phyloP scores from a whole-genome alignment of 345 rosid genomes.

The Linum tenue region DNA sequence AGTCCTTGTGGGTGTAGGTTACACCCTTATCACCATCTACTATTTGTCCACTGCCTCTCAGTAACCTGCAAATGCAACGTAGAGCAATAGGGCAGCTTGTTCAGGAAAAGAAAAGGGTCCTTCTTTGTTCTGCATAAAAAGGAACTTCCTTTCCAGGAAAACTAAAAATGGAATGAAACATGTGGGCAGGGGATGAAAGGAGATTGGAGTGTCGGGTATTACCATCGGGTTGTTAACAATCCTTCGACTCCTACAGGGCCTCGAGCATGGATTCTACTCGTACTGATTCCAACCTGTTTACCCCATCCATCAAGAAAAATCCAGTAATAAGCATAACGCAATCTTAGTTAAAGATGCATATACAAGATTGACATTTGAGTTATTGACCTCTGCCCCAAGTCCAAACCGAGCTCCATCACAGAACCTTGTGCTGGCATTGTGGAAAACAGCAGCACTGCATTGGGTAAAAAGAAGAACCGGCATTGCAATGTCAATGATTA shows the following conservation, averaged over 20 bases:
- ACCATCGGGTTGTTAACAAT: constrained; percentile 90
- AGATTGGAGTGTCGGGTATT: constrained; percentile 9
- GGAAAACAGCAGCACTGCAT: constrained; percentile 94
- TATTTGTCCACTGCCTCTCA: constrained; percentile 85
- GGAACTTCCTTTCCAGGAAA: background rate
- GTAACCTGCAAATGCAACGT: constrained; percentile 50
- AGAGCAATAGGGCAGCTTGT: no score
- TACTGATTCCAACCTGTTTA: constrained; percentile 83
- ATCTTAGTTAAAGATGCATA: background rate
- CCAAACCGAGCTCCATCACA: constrained; percentile 98
- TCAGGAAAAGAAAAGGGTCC: no score
- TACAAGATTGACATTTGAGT: no score
- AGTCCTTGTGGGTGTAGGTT: constrained; percentile 56
- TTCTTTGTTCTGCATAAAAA: no score
- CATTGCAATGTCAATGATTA: background rate
- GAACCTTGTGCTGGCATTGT: constrained; percentile 93
- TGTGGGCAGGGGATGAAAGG: no score
- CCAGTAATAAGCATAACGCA: background rate
- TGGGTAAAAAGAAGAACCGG: background rate
- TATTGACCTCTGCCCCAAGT: constrained; percentile 89
- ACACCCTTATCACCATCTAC: constrained; percentile 86
- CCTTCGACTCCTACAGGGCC: constrained; percentile 99
- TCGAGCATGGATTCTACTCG: constrained; percentile 94
- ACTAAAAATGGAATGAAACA: no score
- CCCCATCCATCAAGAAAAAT: constrained; percentile 8